Percentiles rank a stretch among this genome's conserved stretches.
phyloP scores from a whole-genome alignment of 768 basidiomycete species.

The Hygrophorus russula region DNA sequence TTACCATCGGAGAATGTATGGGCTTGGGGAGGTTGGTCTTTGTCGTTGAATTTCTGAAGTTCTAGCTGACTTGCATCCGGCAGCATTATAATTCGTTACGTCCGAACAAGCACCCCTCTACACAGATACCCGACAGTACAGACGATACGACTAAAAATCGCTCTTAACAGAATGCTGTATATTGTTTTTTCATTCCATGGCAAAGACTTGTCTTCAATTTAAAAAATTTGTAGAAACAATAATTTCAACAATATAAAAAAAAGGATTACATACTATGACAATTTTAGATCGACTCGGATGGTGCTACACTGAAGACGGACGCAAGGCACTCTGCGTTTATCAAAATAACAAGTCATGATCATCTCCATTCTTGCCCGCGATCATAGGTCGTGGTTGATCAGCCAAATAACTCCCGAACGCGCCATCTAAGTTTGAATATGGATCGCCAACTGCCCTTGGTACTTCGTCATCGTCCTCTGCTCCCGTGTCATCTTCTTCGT shows the following conservation, averaged over 20 bases:
- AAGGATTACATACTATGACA: too few relatives aligned
- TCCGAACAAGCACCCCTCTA: conserved; percentile 28
- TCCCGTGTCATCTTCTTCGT: conserved; percentile 22
- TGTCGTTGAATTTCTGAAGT: neutral
- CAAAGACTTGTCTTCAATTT: too few relatives aligned
- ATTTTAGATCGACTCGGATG: conserved; percentile 2
- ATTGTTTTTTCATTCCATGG: too few relatives aligned
- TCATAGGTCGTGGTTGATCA: conserved; percentile 63
- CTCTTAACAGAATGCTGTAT: too few relatives aligned
- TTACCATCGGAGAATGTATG: conserved; percentile 91
- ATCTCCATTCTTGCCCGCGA: conserved; percentile 31
- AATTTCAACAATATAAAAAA: neutral
- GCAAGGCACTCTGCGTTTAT: conserved; percentile 7
- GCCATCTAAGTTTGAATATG: conserved; percentile 73
- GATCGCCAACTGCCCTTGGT: conserved; percentile 36
- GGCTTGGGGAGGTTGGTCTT: conserved; percentile 78
- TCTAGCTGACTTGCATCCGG: conserved; percentile 4
- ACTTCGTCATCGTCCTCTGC: conserved; percentile 33
- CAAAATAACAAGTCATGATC: conserved; percentile 64
- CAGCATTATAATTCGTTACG: conserved; percentile 87
- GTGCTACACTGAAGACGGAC: conserved; percentile 4
- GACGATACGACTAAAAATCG: conserved; percentile 11
- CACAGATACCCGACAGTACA: conserved; percentile 16
- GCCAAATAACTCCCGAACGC: conserved; percentile 67
- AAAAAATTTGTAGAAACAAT: too few relatives aligned